Conservation (phyloP, 768 basidiomycete genomes). For the Tulasnella sp. region DNA sequence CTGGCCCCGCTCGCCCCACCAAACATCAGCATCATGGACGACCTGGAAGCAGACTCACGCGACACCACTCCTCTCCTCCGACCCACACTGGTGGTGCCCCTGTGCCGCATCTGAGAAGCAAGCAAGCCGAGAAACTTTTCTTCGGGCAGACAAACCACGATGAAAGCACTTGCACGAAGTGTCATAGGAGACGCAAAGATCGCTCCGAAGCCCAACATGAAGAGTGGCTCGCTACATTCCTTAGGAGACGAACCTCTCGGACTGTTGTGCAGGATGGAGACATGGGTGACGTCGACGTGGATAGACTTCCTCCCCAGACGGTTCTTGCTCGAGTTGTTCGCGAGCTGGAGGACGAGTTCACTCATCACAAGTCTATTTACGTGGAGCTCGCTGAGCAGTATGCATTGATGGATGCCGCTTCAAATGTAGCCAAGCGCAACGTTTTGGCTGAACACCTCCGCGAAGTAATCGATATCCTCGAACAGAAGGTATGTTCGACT, state of each 20-base stretch:
- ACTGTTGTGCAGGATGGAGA: slow-evolving; percentile 22
- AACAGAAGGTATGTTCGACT: slow-evolving; percentile 70
- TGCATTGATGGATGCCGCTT: slow-evolving; percentile 81
- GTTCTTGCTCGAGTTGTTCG: slow-evolving; percentile 78
- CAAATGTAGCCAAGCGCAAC: slow-evolving; percentile 78
- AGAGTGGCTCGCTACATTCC: slow-evolving; percentile 32
- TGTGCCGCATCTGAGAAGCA: slow-evolving; percentile 83
- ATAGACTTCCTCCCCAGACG: slow-evolving; percentile 72
- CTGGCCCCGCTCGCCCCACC: slow-evolving; percentile 13
- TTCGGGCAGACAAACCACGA: slow-evolving; percentile 80
- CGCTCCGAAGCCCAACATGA: slow-evolving; percentile 14
- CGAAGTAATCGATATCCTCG: slow-evolving; percentile 89
- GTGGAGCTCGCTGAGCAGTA: slow-evolving; percentile 91
- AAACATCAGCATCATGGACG: not conserved
- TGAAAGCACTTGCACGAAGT: slow-evolving; percentile 66
- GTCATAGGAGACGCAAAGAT: slow-evolving; percentile 52
- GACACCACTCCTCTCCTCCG: slow-evolving; percentile 34
- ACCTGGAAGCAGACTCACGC: slow-evolving; percentile 14
- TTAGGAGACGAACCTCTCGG: slow-evolving; percentile 27
- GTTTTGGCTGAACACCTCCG: slow-evolving; percentile 85
- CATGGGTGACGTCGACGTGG: slow-evolving; percentile 54
- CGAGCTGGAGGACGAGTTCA: slow-evolving; percentile 94
- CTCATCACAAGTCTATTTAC: slow-evolving; percentile 91
- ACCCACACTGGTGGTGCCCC: slow-evolving; percentile 45
- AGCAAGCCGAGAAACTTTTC: slow-evolving; percentile 76